A percentile compares a stretch with the other conserved stretches of the same genome.
phyloP scores from a whole-genome alignment of 768 basidiomycete species.

The Leccinum arenicola region DNA sequence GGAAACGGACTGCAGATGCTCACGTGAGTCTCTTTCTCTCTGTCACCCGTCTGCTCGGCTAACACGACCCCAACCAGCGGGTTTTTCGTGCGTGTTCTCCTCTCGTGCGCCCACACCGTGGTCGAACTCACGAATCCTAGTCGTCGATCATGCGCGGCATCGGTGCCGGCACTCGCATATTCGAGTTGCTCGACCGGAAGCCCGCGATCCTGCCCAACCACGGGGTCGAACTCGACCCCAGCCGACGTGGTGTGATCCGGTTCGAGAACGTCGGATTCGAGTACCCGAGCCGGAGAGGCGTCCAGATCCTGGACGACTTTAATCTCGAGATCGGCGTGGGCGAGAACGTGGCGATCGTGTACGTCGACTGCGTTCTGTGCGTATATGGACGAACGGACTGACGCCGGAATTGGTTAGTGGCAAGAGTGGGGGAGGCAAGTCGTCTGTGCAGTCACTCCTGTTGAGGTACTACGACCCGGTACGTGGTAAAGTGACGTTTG shows the following conservation, averaged over 20 bases:
- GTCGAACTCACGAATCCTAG: conserved; percentile 33
- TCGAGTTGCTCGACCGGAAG: conserved; percentile 82
- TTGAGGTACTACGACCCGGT: conserved; percentile 88
- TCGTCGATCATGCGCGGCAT: conserved; percentile 96
- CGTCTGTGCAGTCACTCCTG: conserved; percentile 83
- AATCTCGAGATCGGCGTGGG: conserved; percentile 79
- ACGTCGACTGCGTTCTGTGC: conserved; percentile 31
- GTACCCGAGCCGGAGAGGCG: conserved; percentile 84
- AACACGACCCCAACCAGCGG: conserved; percentile 24
- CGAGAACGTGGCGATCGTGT: conserved; percentile 91
- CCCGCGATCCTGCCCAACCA: conserved; percentile 67
- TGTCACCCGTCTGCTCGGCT: neutral
- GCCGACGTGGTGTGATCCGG: conserved; percentile 64
- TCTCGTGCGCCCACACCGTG: no score
- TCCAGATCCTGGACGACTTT: conserved; percentile 79
- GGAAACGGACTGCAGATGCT: conserved; percentile 78
- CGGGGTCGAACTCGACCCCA: conserved; percentile 55
- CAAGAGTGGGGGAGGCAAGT: conserved; percentile 92
- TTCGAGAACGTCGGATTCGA: conserved; percentile 86
- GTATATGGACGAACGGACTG: neutral
- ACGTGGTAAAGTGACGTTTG: conserved; percentile 78
- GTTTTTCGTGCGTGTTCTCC: conserved; percentile 35
- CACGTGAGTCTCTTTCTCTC: conserved; percentile 47
- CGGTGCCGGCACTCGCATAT: conserved; percentile 91
- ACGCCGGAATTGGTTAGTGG: conserved; percentile 48